Evolutionary conservation across 1,139 yeast genomes (phyloP).

Genomic region (Blastobotrys ciferrii): DNA sequence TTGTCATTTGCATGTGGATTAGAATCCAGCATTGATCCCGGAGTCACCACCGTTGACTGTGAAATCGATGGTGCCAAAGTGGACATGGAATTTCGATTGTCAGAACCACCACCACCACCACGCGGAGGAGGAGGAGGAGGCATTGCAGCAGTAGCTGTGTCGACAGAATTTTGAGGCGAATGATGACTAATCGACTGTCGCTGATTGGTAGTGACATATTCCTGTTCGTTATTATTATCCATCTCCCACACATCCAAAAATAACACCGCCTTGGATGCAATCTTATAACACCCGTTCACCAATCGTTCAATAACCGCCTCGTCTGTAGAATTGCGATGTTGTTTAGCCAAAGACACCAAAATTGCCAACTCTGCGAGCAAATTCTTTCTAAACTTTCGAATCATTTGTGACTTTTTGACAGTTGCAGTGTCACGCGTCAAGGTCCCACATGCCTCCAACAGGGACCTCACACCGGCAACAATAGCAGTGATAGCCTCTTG

Average conservation of each 20-base stretch:
- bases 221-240: constrained; percentile 22
- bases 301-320: constrained; percentile 65
- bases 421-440: constrained; percentile 79
- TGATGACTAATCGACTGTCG: neutral
- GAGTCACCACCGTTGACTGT: neutral
- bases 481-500: constrained; percentile 53
- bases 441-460: constrained; percentile 77
- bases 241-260: constrained; percentile 71
- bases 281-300: constrained; percentile 70
- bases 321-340: constrained; percentile 70
- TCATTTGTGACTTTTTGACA: constrained; percentile 65
- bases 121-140: neutral
- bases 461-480: constrained; percentile 77
- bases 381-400: constrained; percentile 73
- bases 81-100: neutral
- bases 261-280: constrained; percentile 65
- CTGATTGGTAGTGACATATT: constrained; percentile 11
- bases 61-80: constrained; percentile 4
- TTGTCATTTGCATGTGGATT: neutral
- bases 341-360: constrained; percentile 81
- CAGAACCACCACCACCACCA: too few relatives aligned
- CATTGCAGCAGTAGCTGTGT: constrained; percentile 4
- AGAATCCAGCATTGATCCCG: constrained; percentile 3
- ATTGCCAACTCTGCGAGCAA: constrained; percentile 89
- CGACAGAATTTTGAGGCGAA: neutral